These are phyloP conservation scores for Crataegus laevigata DNA, from an alignment of 306 rosid species.

Conservation along the genomic window DNA sequence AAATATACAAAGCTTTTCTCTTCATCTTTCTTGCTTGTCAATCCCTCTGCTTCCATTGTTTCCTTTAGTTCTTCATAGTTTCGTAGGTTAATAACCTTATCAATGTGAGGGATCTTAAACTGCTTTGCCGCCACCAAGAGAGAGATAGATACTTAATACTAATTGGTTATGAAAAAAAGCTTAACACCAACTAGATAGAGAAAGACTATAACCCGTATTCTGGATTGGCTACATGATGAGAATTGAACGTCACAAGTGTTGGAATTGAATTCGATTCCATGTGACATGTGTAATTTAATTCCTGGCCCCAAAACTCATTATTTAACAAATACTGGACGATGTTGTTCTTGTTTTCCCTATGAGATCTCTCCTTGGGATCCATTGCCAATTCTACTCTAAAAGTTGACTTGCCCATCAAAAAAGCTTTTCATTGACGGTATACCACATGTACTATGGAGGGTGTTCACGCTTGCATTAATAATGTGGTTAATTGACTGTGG, in stretches of 20 bases:
- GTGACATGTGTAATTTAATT: background rate
- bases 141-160: too few relatives aligned
- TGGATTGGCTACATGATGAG: background rate
- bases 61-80: too few relatives aligned
- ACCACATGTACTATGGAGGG: background rate
- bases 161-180: background rate
- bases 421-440: slow-evolving; percentile 16
- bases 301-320: background rate
- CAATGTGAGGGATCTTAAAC: too few relatives aligned
- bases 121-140: too few relatives aligned
- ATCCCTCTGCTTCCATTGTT: too few relatives aligned
- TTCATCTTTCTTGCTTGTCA: too few relatives aligned
- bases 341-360: slow-evolving; percentile 6
- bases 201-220: too few relatives aligned
- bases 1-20: too few relatives aligned
- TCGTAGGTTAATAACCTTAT: too few relatives aligned
- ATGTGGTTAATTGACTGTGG: too few relatives aligned
- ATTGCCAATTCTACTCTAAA: background rate
- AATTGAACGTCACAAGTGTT: background rate
- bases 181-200: background rate
- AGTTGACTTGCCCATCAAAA: slow-evolving; percentile 24
- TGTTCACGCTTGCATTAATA: background rate
- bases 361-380: slow-evolving; percentile 33
- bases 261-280: background rate
- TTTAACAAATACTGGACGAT: background rate